Base-by-base conservation (phyloP, 331 rosid genomes). In the Acacia concinna region DNA sequence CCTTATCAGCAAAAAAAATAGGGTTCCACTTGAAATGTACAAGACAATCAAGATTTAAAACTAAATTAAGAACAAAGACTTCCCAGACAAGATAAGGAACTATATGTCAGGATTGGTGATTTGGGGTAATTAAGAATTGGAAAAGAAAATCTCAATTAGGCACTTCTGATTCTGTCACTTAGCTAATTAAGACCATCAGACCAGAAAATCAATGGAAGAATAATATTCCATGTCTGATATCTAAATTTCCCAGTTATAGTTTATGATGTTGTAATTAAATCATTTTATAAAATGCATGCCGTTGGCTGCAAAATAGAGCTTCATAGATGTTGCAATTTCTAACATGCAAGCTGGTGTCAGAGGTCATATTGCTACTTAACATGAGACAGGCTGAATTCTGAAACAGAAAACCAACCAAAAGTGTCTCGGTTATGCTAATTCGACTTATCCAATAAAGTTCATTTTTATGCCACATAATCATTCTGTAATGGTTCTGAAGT, bases 381-480 rank as follows among this genome's bases (percentile, higher is more conserved):
- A 41, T 9, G 18, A 38, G 32, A 59, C 60, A 4, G 35, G 28
- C 25, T n/a, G 13, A 44, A 66, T 76, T 76, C 76, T 71, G 25
- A 13, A 6, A 30, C 63, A 37, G 35, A 77, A 80, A 77, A 60
- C 38, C 31, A 73, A 73, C 46, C 78, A 51, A 75, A 38, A 69
- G 41, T n/a, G 51, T 40, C 51, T 60, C 41, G 5, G 47, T 64
- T 31, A 56, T 14, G 60, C 14, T 23, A 46, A 68, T 49, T 47
- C 78, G 69, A 54, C 72, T 63, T 35, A 75, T 69, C 35, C 59
- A 13, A 41, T 14, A 28, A 46, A 67, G 60, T 32, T 13, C 17
- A 3, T 21, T 21, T 32, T 41, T 20, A 64, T 47, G 12, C 35
- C 6, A 27, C 2, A 14, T 51, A 71, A 71, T 12, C 70, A 25